Evolutionary conservation across 2,329 filamentous ascomycete species (phyloP), one percentile per base, ranked within the genome.

Genomic region (Cercospora nicotianae): DNA sequence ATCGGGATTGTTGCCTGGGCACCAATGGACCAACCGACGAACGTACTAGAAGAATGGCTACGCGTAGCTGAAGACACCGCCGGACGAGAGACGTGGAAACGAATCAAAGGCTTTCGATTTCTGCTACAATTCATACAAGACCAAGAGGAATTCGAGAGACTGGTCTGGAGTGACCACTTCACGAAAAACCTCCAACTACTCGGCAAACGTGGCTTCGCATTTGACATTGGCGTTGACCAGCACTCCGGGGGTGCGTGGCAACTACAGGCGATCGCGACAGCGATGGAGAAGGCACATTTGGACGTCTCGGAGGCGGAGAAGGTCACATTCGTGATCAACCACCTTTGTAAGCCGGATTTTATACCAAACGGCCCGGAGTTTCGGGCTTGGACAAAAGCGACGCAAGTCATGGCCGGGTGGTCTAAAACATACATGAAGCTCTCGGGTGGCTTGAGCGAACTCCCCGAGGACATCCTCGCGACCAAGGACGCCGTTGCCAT

Each of bases 191-290:
- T 94, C 55, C 79, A 84, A 58, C 63, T 89, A 82, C 75, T 94
- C 51, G 79, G 84, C 36, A 81, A 85, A 10, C 82, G 88, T 4
- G 83, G 83, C 63, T 86, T 90, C 74, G 85, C 87, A 1, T 97
- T 97, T 77, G 94, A 97, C 77, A 82, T 97, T 0, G 93, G 92
- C 0, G 87, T 97, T 12, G 93, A 97, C 82, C 88, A 91, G 74
- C 87, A 92, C 77, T 84, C 87, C n/a, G 87, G 90, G 30, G 94
- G 93, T 5, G 83, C 89, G 67, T 87, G 86, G 81, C 92, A 80
- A 67, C 65, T 83, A 31, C 78, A 81, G 51, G 68, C 70, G 1
- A 77, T 80, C 10, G 75, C 72, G 1, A 74, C 75, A 61, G 77
- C 81, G 66, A 76, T 83, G 51, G 69, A 74, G 57, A 74, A 66